phyloP scores from a whole-genome alignment of 169 alveolate species.

The Cryptosporidium meleagridis region DNA sequence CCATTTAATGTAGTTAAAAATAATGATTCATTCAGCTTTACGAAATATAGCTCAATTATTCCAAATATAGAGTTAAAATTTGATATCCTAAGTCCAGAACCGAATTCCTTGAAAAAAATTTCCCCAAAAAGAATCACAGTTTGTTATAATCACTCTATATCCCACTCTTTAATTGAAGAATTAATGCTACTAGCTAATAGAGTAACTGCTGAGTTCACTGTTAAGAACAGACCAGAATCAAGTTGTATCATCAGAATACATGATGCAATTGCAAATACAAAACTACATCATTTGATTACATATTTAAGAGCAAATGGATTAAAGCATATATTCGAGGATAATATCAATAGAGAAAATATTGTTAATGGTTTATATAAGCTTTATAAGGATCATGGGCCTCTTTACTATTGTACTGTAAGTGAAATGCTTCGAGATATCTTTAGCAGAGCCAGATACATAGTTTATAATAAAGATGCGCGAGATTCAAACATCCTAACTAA shows the following conservation, averaged over 20 bases:
- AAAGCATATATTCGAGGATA: neutral
- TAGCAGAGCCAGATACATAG: constrained; percentile 39
- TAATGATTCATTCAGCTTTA: neutral
- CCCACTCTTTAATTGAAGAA: constrained; percentile 93
- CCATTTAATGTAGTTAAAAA: neutral
- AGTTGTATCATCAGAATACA: neutral
- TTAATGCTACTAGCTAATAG: constrained; percentile 98
- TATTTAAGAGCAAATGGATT: constrained; percentile 7
- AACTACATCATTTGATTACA: neutral
- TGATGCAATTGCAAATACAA: neutral
- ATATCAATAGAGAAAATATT: neutral
- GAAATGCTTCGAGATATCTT: constrained; percentile 38
- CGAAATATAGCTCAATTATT: neutral
- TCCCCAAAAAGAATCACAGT: neutral
- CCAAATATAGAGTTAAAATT: constrained; percentile 14
- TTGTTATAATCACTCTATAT: neutral
- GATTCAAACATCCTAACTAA: constrained; percentile 14
- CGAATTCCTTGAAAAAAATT: neutral
- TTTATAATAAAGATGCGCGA: neutral
- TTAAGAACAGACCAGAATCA: constrained; percentile 1
- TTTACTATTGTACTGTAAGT: constrained; percentile 8
- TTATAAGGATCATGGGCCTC: neutral
- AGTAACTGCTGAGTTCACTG: constrained; percentile 7
- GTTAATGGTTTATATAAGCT: constrained; percentile 7
- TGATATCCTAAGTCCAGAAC: neutral